Base-by-base conservation (phyloP, 768 basidiomycete genomes). In the Tricholoma sp. region DNA sequence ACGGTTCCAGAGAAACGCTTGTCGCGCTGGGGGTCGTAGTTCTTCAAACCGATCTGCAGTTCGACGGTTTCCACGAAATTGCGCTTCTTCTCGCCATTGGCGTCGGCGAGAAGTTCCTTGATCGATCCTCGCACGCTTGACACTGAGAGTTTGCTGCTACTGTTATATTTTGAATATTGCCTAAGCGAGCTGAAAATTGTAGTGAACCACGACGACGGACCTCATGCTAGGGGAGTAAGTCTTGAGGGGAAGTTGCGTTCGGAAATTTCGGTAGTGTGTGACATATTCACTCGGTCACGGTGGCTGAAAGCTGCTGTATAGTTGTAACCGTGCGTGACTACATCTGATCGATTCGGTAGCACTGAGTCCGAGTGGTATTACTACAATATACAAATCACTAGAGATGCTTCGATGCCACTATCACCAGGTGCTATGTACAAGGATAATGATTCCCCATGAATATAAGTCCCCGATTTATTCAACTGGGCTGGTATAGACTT, bases 1-100 rank as follows among this genome's bases (percentile, higher is more conserved):
- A 96, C 93, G 51, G 94, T 97, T 68, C 94, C 94, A 62, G 93
- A 95, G 91, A 99, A 98, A 93, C 97, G 97, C 82, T 98, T 99
- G 77, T 99, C 97, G 62, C 97, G 82, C 85, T 98, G 97, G 65
- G 97, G 96, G 75, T 99, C 94, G 80, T 97, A 97, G 84, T 97
- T 97, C 82, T 96, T 97, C 69, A 97, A 83, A 64, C 94, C 94
- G 65, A 97, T 91, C 74, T 96, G 94, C 65, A 97, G 83, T 74
- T 97, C 94, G 70, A 96, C 87, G 56, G 94, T 97, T 82, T 49
- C 47, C 31, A 49, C 47, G 32, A 49, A 49, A 31, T 49, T 49
- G 66, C 94, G 86, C 76, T 83, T 89, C 78, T 91, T 89, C 74
- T 94, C 93, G 76, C 88, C 88, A 63, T 76, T 89, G 66, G 93